Evolutionary conservation across 352 stramenopile species (phyloP), one percentile per base, ranked within the genome.

Genomic region (Globisporangium barbulae): DNA sequence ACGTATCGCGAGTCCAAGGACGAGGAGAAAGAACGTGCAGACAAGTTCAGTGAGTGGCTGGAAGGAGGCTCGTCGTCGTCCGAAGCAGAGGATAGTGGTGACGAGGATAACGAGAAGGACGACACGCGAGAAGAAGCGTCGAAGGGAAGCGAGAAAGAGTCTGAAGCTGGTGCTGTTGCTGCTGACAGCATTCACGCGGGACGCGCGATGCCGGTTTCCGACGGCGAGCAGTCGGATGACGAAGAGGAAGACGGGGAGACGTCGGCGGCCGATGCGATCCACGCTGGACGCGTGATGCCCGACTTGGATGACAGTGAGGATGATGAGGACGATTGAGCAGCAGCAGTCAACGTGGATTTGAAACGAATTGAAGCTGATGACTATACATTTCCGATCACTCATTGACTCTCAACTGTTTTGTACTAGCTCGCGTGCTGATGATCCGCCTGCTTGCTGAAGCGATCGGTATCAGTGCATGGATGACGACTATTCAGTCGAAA

Each of bases 31-130:
- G 74, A 95, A 61, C 83, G 96, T 47, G 78, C 94, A 1, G 91
- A 98, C 37, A 87, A 97, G 60, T 99, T 99, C 79, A 84, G 96
- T 41, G 82, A 96, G 68, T 99, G 96, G 96, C 75, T 99, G 21
- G 93, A 98, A 53, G 79, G 91, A 66, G 84, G 75, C 10, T 77
- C 79, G 5, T 90, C 82, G 0, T 86, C 77, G 1, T 83, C 73
- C 3, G 79, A 81, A 33, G 78, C 79, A 25, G 81, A 81, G 31
- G 77, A 63, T 5, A 50, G 59, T 15, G 55, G 54, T 21, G 57
- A 47, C 2, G 22, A 47, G 2, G 58, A 37, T 44, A 47, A 45
- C 15, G 25, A 39, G 39, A 45, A 45, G 25, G 48, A 56, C 22
- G 30, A 12, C 50, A 41, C 42, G 2, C 25, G 30, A 8, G 33